Evolutionary conservation across 2,329 filamentous ascomycete genomes (phyloP), one percentile per base, ranked within the genome.

Genomic region (Ilyonectria destructans): DNA sequence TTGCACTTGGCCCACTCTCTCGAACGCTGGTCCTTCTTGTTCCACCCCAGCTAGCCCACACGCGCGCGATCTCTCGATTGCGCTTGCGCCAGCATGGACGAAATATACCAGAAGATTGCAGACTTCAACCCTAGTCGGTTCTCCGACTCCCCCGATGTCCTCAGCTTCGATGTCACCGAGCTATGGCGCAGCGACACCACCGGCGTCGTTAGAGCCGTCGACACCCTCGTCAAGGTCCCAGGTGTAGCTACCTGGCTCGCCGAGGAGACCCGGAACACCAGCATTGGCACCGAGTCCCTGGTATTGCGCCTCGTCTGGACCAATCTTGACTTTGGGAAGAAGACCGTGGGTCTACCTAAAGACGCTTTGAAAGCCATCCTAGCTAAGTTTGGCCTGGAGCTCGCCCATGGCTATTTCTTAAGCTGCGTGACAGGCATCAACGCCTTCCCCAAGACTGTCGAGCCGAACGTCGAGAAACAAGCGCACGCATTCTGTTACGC

Each of bases 401-500:
- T 81, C 6, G 80, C 80, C 7, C 75, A 79, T 31, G 62, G 60
- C 5, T 83, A 83, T 62, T 77, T 79, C 13, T 74, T 75, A 15
- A 81, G 77, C 51, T 79, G 75, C 63, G 72, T 81, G 46, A 79
- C 80, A 2, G 81, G 80, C 8, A 74, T 81, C 6, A 74, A 77
- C 13, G 73, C 74, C 1, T 72, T 82, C 46, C 71, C 74, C 0
- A 51, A 58, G 10, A 45, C 62, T 1, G 45, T 56, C 1, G 57
- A 31, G 5, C 51, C 67, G 2, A 56, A 69, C 3, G 35, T 37
- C 2, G 58, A 71, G 5, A 60, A 68, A 7, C 74, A 73, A 13
- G 67, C 79, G 4, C 81, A 78, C 59, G 75, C 78, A 2, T 78
- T 82, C 63, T 78, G 77, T 61, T 82, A 82, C 51, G 77, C 78